These are phyloP conservation scores for Yamadazyma nakazawae DNA, from an alignment of 805 yeast genomes.

Conservation along the genomic window DNA sequence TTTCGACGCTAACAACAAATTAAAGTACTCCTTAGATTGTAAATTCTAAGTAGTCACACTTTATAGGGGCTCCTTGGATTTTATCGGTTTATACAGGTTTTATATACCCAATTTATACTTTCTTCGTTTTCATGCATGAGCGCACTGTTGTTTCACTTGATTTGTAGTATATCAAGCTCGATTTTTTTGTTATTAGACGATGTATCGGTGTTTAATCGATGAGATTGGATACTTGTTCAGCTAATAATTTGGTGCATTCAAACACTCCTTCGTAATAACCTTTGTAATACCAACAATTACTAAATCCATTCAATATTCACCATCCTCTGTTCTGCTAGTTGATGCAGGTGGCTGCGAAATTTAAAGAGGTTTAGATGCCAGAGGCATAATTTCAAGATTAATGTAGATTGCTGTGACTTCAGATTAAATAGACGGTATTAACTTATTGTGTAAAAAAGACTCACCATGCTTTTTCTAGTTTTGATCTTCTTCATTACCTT, in stretches of 20 bases:
- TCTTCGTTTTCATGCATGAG: background rate
- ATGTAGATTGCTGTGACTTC: background rate
- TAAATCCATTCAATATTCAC: no score
- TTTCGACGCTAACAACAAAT: slow-evolving; percentile 49
- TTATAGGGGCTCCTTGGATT: background rate
- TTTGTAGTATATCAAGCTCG: background rate
- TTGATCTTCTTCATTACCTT: background rate
- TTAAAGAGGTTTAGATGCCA: background rate
- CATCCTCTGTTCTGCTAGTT: background rate
- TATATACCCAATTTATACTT: slow-evolving; percentile 7
- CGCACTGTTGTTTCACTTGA: background rate
- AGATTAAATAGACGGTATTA: no score
- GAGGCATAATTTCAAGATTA: background rate
- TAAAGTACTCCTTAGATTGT: slow-evolving; percentile 39
- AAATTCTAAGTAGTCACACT: slow-evolving; percentile 17
- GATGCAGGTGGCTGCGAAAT: background rate
- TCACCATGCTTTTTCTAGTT: background rate
- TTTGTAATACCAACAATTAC: no score
- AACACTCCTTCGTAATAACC: no score
- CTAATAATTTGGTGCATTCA: no score
- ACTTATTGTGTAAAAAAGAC: no score
- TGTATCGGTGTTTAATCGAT: no score
- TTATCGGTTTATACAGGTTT: slow-evolving; percentile 5
- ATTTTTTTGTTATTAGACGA: no score
- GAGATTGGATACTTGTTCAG: no score